Evolutionary conservation across 345 rosid genomes (phyloP).

Genomic region (Melaleuca alternifolia): DNA sequence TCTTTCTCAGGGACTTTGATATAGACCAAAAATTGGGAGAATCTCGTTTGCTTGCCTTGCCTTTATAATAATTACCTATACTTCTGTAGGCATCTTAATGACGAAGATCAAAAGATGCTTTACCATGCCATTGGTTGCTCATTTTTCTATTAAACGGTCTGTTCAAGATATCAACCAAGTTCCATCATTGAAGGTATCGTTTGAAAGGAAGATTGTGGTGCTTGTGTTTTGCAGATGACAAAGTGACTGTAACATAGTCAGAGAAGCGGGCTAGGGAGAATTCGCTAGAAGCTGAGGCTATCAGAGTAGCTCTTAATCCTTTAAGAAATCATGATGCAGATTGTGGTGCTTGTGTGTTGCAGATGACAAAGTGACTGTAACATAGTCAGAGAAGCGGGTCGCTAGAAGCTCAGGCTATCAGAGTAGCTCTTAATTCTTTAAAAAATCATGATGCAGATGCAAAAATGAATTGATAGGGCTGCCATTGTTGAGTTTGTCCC

Average conservation of each 20-base stretch:
- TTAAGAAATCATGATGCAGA: too few relatives aligned
- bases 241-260: constrained; percentile 64
- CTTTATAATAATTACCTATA: neutral
- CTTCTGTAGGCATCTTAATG: neutral
- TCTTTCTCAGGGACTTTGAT: neutral
- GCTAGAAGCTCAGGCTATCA: constrained; percentile 57
- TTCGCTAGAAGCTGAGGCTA: constrained; percentile 63
- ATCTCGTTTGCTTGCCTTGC: neutral
- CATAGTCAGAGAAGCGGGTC: constrained; percentile 78
- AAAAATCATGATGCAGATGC: constrained; percentile 35
- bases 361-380: constrained; percentile 75
- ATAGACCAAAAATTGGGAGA: neutral
- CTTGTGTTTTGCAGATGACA: constrained; percentile 36
- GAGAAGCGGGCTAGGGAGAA: constrained; percentile 73
- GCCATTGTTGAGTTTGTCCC: neutral
- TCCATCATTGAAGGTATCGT: neutral
- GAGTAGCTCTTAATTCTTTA: constrained; percentile 78
- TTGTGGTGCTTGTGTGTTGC: neutral
- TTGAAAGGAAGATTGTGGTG: neutral
- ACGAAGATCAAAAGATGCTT: neutral
- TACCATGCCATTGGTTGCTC: neutral
- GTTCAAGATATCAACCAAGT: neutral
- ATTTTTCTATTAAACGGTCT: neutral
- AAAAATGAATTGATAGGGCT: constrained; percentile 14
- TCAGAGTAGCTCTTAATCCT: constrained; percentile 72